Conservation (phyloP, 2,329 filamentous ascomycete genomes). For the Paraconiothyrium brasiliense region DNA sequence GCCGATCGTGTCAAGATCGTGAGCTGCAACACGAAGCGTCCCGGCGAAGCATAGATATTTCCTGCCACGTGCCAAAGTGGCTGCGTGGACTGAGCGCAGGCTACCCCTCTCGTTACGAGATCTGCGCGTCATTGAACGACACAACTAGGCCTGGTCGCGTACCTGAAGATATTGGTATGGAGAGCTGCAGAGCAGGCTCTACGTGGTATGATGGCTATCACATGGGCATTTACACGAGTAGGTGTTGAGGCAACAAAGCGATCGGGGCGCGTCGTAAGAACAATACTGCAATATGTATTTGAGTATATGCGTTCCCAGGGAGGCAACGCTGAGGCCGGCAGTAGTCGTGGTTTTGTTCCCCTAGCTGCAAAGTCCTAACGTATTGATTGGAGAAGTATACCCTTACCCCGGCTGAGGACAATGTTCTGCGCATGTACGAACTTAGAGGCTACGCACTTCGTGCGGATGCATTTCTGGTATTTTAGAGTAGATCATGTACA, state of each 20-base stretch:
- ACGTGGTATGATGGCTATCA: neutral
- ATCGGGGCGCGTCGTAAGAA: neutral
- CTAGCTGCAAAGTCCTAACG: neutral
- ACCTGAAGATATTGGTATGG: neutral
- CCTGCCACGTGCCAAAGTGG: neutral
- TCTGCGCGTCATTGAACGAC: neutral
- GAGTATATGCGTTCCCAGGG: neutral
- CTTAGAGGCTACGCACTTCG: neutral
- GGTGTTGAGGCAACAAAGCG: neutral
- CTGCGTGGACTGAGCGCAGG: neutral
- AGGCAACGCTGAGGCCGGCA: neutral
- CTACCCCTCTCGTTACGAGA: neutral
- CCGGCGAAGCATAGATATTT: slow-evolving; percentile 61
- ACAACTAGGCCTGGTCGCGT: neutral
- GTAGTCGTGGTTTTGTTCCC: neutral
- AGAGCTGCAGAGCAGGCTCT: no score
- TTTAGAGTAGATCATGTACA: neutral
- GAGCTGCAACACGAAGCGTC: slow-evolving; percentile 91
- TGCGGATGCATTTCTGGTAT: neutral
- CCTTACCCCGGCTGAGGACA: neutral
- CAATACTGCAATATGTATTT: neutral
- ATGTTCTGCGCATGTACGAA: neutral
- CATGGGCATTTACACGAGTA: neutral
- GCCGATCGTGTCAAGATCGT: slow-evolving; percentile 99
- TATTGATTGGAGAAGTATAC: neutral